Percentiles rank a stretch among this genome's conserved stretches.
These are phyloP conservation scores for Eucalyptus curtisii DNA, from an alignment of 345 rosid species.

Conservation along the genomic window DNA sequence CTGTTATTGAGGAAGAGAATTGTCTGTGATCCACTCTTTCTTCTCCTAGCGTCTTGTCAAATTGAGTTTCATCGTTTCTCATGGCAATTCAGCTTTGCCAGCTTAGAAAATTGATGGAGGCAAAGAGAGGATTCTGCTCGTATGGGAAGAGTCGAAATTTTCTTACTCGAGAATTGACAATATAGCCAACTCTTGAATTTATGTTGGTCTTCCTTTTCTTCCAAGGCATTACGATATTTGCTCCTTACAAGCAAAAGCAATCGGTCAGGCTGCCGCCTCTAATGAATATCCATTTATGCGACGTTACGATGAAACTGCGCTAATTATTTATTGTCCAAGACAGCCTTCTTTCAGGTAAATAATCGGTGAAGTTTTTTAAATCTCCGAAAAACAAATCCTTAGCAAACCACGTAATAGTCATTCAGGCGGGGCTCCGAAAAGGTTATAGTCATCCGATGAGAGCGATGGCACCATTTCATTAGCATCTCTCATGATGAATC, in stretches of 20 bases:
- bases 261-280: background rate
- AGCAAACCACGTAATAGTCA: background rate
- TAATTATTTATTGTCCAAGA: background rate
- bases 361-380: background rate
- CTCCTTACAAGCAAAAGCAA: background rate
- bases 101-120: background rate
- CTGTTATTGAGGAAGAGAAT: background rate
- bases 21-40: background rate
- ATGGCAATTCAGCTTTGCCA: background rate
- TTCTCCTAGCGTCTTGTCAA: background rate
- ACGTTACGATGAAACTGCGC: background rate
- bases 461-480: background rate
- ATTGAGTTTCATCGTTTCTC: background rate
- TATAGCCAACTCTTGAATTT: background rate
- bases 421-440: background rate
- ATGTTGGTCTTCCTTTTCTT: background rate
- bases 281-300: background rate
- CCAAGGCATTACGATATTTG: background rate
- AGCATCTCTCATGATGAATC: background rate
- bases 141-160: background rate
- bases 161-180: background rate
- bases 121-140: background rate
- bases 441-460: background rate
- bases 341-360: background rate
- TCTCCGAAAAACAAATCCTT: background rate